Evolutionary conservation across 345 rosid species (phyloP).

Genomic region (Boechera stricta): DNA sequence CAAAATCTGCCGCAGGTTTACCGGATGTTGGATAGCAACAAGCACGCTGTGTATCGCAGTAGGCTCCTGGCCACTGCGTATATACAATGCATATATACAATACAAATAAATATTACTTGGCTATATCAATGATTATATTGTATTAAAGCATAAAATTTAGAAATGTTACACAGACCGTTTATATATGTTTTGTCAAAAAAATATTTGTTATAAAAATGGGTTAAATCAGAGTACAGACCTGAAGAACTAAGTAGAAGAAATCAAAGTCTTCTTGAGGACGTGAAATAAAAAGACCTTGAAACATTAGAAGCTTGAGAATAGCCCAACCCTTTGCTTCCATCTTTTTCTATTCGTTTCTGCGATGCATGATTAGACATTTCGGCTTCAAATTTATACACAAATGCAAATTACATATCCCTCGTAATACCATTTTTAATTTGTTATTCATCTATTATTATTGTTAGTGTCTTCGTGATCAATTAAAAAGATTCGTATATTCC

Average conservation of each 20-base stretch:
- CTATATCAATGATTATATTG: too few relatives aligned
- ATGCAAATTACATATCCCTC: not conserved
- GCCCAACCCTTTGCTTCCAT: slow-evolving; percentile 36
- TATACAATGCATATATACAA: slow-evolving; percentile 2
- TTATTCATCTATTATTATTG: not conserved
- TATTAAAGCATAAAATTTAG: not conserved
- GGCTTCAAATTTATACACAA: slow-evolving; percentile 35
- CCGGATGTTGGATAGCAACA: slow-evolving; percentile 90
- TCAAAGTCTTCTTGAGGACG: slow-evolving; percentile 62
- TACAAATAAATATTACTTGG: not conserved
- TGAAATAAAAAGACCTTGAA: slow-evolving; percentile 56
- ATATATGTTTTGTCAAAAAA: not conserved
- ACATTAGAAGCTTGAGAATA: slow-evolving; percentile 44
- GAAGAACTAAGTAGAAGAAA: slow-evolving; percentile 90
- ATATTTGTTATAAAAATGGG: not conserved
- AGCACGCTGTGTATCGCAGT: slow-evolving; percentile 63
- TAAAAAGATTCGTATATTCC: not conserved
- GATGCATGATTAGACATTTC: slow-evolving; percentile 1
- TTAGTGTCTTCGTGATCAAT: not conserved
- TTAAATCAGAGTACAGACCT: slow-evolving; percentile 42
- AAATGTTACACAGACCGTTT: not conserved
- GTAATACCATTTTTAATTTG: slow-evolving; percentile 12
- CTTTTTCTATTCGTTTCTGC: not conserved
- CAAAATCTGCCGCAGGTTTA: slow-evolving; percentile 80
- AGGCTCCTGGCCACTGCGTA: slow-evolving; percentile 90